phyloP scores from a whole-genome alignment of 176 grass and related monocot species.

The Aechmea fasciata region DNA sequence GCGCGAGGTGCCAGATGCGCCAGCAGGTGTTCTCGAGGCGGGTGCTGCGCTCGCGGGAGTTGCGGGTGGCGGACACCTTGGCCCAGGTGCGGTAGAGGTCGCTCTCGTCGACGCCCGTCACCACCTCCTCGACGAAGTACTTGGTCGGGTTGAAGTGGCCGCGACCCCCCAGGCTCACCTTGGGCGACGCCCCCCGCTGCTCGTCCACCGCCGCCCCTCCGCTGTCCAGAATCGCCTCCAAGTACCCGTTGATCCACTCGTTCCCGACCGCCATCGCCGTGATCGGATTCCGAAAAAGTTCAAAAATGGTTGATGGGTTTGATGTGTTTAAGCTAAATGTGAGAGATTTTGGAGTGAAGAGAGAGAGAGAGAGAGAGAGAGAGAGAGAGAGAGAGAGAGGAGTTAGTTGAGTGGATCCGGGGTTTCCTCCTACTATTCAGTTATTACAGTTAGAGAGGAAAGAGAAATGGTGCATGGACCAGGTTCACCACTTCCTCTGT shows the following conservation, averaged over 20 bases:
- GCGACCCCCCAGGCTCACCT: constrained; percentile 35
- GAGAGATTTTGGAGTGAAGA: too few species aligned
- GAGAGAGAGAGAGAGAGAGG: too few species aligned
- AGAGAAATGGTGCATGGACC: too few species aligned
- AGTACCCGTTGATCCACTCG: constrained; percentile 64
- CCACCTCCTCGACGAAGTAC: constrained; percentile 87
- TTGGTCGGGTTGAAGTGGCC: constrained; percentile 60
- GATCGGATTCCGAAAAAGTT: too few species aligned
- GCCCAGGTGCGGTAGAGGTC: constrained; percentile 72
- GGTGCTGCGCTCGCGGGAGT: constrained; percentile 51
- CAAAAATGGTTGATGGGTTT: too few species aligned
- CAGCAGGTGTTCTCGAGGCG: constrained; percentile 86
- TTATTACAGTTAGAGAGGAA: too few species aligned
- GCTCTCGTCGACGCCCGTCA: constrained; percentile 65
- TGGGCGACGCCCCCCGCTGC: constrained; percentile 42
- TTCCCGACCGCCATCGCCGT: constrained; percentile 36
- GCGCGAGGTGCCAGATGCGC: constrained; percentile 82
- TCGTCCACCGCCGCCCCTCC: constrained; percentile 11
- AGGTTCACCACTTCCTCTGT: too few species aligned
- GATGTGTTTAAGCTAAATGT: too few species aligned
- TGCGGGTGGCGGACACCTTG: constrained; percentile 50
- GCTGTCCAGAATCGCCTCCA: constrained; percentile 26
- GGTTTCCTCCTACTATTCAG: too few species aligned
- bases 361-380: too few species aligned
- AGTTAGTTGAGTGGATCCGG: too few species aligned